Conservation (phyloP, 768 basidiomycete genomes). For the Dioszegia crocea region DNA sequence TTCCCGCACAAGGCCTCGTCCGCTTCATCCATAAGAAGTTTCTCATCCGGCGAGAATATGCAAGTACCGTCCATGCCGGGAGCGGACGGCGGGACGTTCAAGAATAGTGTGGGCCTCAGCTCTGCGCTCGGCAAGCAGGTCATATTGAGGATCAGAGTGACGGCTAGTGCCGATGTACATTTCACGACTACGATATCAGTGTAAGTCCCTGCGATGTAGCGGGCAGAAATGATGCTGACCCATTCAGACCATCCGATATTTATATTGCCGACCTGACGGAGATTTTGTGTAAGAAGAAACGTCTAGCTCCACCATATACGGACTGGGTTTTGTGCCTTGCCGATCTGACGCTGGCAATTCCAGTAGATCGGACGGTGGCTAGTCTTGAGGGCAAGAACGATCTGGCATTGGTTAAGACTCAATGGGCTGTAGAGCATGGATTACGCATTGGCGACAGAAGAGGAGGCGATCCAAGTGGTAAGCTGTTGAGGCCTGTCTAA, state of each 20-base stretch:
- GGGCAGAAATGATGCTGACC: background rate
- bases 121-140: conserved; percentile 56
- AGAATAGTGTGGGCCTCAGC: conserved; percentile 47
- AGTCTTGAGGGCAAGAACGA: conserved; percentile 84
- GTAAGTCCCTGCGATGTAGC: conserved; percentile 55
- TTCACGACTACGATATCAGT: conserved; percentile 86
- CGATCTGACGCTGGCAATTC: conserved; percentile 59
- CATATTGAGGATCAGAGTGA: conserved; percentile 73
- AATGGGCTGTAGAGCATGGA: conserved; percentile 68
- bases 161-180: conserved; percentile 73
- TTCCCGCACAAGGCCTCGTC: conserved; percentile 6
- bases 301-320: conserved; percentile 34
- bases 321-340: conserved; percentile 55
- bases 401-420: conserved; percentile 72
- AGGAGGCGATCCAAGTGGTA: conserved; percentile 84
- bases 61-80: conserved; percentile 49
- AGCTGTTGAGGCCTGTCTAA: background rate
- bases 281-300: conserved; percentile 51
- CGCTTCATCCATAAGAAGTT: conserved; percentile 46
- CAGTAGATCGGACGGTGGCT: conserved; percentile 92
- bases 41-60: conserved; percentile 50
- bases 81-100: conserved; percentile 46
- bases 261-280: conserved; percentile 96
- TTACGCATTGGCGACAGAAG: conserved; percentile 63
- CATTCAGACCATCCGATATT: conserved; percentile 65